Conservation (phyloP, 306 rosid species). For the Dicorynia guianensis region DNA sequence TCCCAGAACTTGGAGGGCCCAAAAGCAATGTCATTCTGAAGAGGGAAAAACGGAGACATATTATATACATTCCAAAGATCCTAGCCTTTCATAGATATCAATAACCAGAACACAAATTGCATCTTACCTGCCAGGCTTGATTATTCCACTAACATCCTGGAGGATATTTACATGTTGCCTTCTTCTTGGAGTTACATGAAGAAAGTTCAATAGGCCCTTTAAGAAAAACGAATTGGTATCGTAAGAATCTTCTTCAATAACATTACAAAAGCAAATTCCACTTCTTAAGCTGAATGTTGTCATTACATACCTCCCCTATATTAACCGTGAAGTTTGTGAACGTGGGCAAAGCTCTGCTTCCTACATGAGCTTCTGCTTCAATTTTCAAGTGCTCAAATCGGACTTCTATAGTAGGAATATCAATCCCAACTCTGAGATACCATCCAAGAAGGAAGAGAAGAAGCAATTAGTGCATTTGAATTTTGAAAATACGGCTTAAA, state of each 20-base stretch:
- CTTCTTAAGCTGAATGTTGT: not conserved
- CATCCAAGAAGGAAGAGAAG: conserved; percentile 9
- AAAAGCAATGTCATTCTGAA: conserved; percentile 76
- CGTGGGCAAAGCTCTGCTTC: conserved; percentile 78
- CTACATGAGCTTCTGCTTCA: conserved; percentile 78
- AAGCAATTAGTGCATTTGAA: not conserved
- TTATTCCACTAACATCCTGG: conserved; percentile 73
- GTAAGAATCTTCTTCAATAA: conserved; percentile 26
- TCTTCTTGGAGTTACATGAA: conserved; percentile 48
- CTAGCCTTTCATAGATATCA: not conserved
- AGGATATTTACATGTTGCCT: conserved; percentile 61
- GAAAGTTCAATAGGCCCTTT: conserved; percentile 50
- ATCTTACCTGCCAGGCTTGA: conserved; percentile 77
- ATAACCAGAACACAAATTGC: not conserved
- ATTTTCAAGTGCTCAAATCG: conserved; percentile 70
- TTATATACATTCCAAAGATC: not conserved
- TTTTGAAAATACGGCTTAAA: not conserved
- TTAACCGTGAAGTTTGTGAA: conserved; percentile 66
- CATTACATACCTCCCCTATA: conserved; percentile 54
- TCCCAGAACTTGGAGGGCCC: conserved; percentile 93
- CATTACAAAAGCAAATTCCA: conserved; percentile 8
- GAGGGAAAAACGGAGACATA: conserved; percentile 16
- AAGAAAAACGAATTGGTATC: not conserved
- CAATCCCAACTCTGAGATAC: conserved; percentile 71
- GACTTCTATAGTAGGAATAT: conserved; percentile 80